Conservation (phyloP, 2,329 filamentous ascomycete genomes). For the Chrysoporthe deuterocubensis region DNA sequence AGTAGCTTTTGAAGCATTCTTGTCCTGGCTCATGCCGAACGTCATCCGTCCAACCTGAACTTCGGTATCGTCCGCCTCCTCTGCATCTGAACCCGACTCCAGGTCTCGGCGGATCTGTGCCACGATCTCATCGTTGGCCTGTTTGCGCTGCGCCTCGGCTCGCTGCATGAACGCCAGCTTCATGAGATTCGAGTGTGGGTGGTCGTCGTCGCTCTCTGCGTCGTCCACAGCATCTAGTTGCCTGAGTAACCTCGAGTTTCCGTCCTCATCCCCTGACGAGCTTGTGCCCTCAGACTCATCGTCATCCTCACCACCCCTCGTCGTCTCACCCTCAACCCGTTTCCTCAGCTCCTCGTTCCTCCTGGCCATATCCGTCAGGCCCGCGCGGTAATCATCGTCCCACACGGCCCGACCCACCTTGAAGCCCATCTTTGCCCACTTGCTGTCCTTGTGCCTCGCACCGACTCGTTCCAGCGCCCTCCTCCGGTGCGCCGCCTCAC, state of each 20-base stretch:
- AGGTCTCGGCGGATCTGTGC: constrained; percentile 73
- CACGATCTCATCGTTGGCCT: constrained; percentile 79
- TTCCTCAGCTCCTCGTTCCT: constrained; percentile 81
- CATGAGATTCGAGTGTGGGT: constrained; percentile 71
- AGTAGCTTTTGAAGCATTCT: constrained; percentile 37
- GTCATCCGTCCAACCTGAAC: constrained; percentile 70
- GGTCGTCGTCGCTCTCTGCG: constrained; percentile 51
- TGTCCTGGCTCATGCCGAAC: constrained; percentile 58
- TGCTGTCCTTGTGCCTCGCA: constrained; percentile 83
- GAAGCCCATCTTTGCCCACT: constrained; percentile 87
- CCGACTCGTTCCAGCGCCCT: constrained; percentile 86
- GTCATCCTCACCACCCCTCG: constrained; percentile 35
- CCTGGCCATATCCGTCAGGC: constrained; percentile 79
- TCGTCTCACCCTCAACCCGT: constrained; percentile 73
- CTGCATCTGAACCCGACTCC: constrained; percentile 60
- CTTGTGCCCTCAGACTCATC: constrained; percentile 55
- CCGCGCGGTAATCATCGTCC: constrained; percentile 84
- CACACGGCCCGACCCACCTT: constrained; percentile 79
- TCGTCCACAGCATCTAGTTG: constrained; percentile 49
- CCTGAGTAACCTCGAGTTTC: constrained; percentile 53
- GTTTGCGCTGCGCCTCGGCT: constrained; percentile 77
- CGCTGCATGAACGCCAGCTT: constrained; percentile 94
- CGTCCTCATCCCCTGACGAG: constrained; percentile 63
- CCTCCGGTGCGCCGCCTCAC: constrained; percentile 69
- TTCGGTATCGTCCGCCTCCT: constrained; percentile 55